Percentiles rank a stretch among this genome's conserved stretches.
phyloP scores from a whole-genome alignment of 208 protist species.

The Willaertia magna region DNA sequence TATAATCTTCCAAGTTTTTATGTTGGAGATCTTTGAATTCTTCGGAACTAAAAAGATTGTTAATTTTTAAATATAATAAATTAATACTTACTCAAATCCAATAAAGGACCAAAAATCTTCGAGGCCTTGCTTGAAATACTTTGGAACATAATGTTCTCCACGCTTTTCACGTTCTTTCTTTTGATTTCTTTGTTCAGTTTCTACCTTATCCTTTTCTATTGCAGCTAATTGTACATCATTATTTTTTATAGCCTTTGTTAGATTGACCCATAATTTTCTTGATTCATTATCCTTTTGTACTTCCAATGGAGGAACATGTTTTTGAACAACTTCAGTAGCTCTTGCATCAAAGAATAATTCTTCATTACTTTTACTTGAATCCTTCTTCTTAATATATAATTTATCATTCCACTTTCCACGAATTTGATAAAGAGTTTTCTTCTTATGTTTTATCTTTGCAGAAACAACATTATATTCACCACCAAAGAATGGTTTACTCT shows the following conservation, averaged over 20 bases:
- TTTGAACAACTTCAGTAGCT: conserved; percentile 1
- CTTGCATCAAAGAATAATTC: conserved; percentile 10
- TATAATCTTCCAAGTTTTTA: not conserved
- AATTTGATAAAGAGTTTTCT: conserved; percentile 33
- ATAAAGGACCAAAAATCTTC: conserved; percentile 10
- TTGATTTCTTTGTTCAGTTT: conserved; percentile 30
- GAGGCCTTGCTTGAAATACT: not conserved
- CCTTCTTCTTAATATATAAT: conserved; percentile 22
- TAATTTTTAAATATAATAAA: not conserved
- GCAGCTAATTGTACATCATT: conserved; percentile 43
- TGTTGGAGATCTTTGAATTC: not conserved
- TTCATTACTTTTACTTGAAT: not conserved
- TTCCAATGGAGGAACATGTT: conserved; percentile 21
- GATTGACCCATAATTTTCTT: conserved; percentile 37
- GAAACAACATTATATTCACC: conserved; percentile 41
- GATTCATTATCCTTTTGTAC: conserved; percentile 32
- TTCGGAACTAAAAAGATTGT: not conserved
- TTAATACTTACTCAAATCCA: not conserved
- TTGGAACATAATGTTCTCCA: conserved; percentile 11
- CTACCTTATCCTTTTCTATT: conserved; percentile 37
- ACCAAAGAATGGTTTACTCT: conserved; percentile 40
- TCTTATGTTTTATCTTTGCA: conserved; percentile 39
- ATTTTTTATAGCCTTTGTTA: conserved; percentile 34
- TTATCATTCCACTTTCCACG: conserved; percentile 38
- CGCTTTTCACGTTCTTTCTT: conserved; percentile 13